Base-by-base conservation (phyloP, 139 green algal species). In the Limnomonas spitsbergensis region DNA sequence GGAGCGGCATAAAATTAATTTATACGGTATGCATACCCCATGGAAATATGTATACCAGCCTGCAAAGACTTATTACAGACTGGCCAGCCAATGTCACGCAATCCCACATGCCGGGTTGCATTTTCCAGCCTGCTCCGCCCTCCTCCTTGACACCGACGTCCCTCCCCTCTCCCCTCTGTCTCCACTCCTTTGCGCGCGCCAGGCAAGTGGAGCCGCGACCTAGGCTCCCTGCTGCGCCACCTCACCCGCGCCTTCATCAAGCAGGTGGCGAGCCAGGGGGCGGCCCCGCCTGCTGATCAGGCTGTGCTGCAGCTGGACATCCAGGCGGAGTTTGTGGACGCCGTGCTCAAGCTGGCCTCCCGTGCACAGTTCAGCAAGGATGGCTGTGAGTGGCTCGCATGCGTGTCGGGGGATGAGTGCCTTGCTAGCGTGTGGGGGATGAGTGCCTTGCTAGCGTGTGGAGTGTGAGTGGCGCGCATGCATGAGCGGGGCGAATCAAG, bases 311-410 rank as follows among this genome's bases (percentile, higher is more conserved):
- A 80, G 34, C 47, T 70, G 2, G 36, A 39, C 14, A 76, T 66
- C 2, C 77, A 79, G 32, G 1, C 32, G 4, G 53, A 27, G 37
- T 83, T 94, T 40, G 83, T 90, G 7, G 53, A 40, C 9, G 70
- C 82, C 6, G 38, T 90, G n/a, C 39, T 93, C n/a, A 84, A 80
- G 29, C 81, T 97, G 73, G 89, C 93, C 4, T 76, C 80, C 27
- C 85, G 89, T 31, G 93, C 86, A 7, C 93, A 97, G 83, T 97
- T 90, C 85, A 89, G 83, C 75, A 97, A 97, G 88, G 89, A 85
- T 40, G 38, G 82, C 1, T 40, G 86, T 90, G 76, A 85, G 85
- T 66, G 29, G 9, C 9, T 9, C 42, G 7, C 42, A 27, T 6
- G 42, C 7, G 42, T 54, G 42, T 6, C 7, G 42, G 42, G 42